A percentile compares a stretch with the other conserved stretches of the same genome.
Conservation (phyloP, 2,329 filamentous ascomycete species). For the Pseudogymnoascus sp. region DNA sequence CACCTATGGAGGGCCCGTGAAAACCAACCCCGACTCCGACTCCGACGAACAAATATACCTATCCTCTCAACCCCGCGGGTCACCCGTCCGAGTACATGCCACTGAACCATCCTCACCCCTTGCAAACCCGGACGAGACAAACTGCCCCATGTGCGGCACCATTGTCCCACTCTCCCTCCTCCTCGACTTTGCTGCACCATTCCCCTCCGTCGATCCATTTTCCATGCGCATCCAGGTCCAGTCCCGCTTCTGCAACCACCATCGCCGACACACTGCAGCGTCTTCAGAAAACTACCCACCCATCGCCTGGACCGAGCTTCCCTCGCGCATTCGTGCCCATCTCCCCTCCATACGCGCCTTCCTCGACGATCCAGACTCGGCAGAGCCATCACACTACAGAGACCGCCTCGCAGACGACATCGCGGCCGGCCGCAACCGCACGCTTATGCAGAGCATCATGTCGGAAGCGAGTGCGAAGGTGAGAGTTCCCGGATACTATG, state of each 20-base stretch:
- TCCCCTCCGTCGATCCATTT: not conserved
- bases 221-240: not conserved
- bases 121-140: not conserved
- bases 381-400: slow-evolving; percentile 48
- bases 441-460: slow-evolving; percentile 45
- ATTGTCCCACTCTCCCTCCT: not conserved
- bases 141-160: not conserved
- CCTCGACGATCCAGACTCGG: slow-evolving; percentile 37
- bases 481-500: slow-evolving; percentile 67
- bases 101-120: not conserved
- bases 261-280: not conserved
- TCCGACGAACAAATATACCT: not conserved
- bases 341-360: slow-evolving; percentile 48
- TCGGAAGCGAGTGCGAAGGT: slow-evolving; percentile 34
- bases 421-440: slow-evolving; percentile 49
- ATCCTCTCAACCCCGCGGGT: not conserved
- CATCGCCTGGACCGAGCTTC: slow-evolving; percentile 60
- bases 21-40: not conserved
- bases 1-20: not conserved
- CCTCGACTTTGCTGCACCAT: not conserved
- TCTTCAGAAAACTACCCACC: slow-evolving; percentile 47
- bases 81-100: not conserved
- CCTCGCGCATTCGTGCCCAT: slow-evolving; percentile 49
- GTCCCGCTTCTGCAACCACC: not conserved
- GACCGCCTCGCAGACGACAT: slow-evolving; percentile 46